phyloP scores from a whole-genome alignment of 495 filamentous ascomycete genomes.

The Tetracladium marchalianum region DNA sequence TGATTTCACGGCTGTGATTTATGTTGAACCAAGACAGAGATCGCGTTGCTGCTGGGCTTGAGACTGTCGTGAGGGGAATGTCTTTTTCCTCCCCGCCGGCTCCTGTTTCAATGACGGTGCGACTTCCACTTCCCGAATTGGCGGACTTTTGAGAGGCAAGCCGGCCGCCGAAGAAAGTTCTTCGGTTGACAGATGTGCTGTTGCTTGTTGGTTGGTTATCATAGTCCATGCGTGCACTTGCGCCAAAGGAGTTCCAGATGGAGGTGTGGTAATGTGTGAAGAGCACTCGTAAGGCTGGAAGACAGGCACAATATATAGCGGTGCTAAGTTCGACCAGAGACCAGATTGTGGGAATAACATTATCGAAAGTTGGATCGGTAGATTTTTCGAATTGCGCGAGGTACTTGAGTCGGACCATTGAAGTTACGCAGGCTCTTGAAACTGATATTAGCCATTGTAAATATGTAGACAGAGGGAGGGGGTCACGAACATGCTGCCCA shows the following conservation, averaged over 20 bases:
- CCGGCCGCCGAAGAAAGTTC: too few relatives aligned
- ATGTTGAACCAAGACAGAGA: too few relatives aligned
- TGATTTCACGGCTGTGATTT: too few relatives aligned
- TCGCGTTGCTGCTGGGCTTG: too few relatives aligned
- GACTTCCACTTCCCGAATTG: neutral
- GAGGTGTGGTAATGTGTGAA: neutral
- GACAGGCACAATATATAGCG: conserved; percentile 4
- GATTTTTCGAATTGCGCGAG: neutral
- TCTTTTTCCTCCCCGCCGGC: too few relatives aligned
- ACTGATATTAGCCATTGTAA: neutral
- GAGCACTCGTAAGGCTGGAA: conserved; percentile 1
- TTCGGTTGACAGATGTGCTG: neutral
- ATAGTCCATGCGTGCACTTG: neutral
- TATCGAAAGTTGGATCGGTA: neutral
- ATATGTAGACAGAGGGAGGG: neutral
- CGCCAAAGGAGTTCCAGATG: neutral
- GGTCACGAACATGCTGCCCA: conserved; percentile 29
- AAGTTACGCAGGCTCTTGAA: neutral
- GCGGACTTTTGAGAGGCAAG: neutral
- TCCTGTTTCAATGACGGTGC: neutral
- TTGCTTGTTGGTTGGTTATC: neutral
- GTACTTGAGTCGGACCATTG: neutral
- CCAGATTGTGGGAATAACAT: neutral
- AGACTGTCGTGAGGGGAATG: too few relatives aligned
- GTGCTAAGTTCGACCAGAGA: neutral